Base-by-base conservation (phyloP, 306 rosid genomes). In the Nissolia schottii region DNA sequence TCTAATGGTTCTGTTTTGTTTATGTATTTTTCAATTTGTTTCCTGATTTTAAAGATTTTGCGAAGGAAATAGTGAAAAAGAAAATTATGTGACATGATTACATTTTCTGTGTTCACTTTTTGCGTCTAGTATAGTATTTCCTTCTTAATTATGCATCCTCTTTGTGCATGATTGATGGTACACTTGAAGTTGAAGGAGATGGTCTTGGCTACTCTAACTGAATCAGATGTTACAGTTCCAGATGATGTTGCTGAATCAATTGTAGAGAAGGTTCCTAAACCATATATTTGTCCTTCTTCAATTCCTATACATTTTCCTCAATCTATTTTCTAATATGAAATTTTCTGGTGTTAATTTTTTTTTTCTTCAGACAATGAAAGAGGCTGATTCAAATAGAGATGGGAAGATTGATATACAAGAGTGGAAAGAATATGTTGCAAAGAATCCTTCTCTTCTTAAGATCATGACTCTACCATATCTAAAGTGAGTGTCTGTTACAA, bases 401-500 rank as follows among this genome's bases (percentile, higher is more conserved):
- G 94, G 94, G 46, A 88, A 76, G 81, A 90, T 92, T 56, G 92
- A 92, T 78, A 34, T 28, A 58, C 79, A 86, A 45, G 95, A 88
- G 58, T 90, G 95, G 96, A 88, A 74, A 50, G 86, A 83, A 23
- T 90, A 59, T 43, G 90, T 80, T 4, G 70, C 65, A 34, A 81
- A 79, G 50, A 55, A 87, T 79, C 92, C 96, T 2, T 83, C 89
- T 71, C 75, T 88, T 16, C 70, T 90, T 1, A 92, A 83, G 81
- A 90, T 81, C 19, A 85, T 85, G 96, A 93, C 93, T 53, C 84
- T 89, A 67, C 89, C 88, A 70, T 82, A 79, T 79, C 81, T 90
- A 49, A 85, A 73, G 98, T 93, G 28, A n/a, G 96, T 73, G 13
- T 37, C 40, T 27, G 2, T 20, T 73, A 31, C 43, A 27, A n/a